phyloP scores from a whole-genome alignment of 306 rosid genomes.

The Cyclanthera cordifolia region DNA sequence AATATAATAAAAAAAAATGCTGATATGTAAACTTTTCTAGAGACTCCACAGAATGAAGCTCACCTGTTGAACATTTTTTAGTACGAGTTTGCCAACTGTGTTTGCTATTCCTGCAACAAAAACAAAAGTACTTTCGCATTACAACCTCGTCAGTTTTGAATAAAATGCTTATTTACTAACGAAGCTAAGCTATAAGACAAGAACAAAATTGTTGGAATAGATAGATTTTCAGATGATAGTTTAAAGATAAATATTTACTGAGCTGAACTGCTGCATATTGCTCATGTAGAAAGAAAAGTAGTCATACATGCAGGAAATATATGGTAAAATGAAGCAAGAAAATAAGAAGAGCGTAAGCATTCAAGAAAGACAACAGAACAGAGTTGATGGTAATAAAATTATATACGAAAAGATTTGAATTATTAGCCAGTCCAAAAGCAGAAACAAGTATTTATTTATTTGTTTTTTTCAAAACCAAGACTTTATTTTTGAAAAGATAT shows the following conservation, averaged over 20 bases:
- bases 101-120: conserved; percentile 37
- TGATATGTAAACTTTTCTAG: no score
- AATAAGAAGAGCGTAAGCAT: background rate
- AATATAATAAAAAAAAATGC: no score
- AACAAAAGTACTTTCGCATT: background rate
- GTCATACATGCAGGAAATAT: background rate
- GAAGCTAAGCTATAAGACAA: background rate
- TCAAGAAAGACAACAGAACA: background rate
- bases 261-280: background rate
- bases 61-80: conserved; percentile 67
- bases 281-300: background rate
- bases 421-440: no score
- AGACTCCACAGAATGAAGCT: background rate
- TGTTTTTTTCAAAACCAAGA: no score
- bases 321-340: background rate
- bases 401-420: no score
- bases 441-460: no score
- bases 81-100: conserved; percentile 29
- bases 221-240: background rate
- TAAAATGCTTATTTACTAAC: background rate
- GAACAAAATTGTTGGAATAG: background rate
- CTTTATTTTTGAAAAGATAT: no score
- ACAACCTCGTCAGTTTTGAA: no score
- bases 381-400: background rate
- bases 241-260: background rate